Percentiles rank a stretch among this genome's conserved stretches.
phyloP scores from a whole-genome alignment of 148 eudicot species.

The Arctostaphylos glauca region DNA sequence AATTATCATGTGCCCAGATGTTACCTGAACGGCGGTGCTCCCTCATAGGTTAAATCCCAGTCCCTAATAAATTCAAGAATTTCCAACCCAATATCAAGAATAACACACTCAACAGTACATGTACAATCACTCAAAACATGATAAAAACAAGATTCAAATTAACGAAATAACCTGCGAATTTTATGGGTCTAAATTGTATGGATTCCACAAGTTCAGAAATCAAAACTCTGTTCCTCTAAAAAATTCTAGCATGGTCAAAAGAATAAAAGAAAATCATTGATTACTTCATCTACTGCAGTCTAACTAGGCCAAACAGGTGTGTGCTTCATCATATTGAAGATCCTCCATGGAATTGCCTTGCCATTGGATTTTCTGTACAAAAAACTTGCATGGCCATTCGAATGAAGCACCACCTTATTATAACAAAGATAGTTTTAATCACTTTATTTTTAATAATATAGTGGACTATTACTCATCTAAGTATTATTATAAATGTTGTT shows the following conservation, averaged over 20 bases:
- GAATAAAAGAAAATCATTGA: background rate
- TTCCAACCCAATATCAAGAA: background rate
- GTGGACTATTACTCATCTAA: no score
- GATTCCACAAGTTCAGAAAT: background rate
- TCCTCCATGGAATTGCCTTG: background rate
- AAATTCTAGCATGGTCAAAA: background rate
- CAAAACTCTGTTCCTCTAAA: background rate
- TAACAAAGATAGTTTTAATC: no score
- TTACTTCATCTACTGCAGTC: background rate
- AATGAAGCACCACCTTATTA: background rate
- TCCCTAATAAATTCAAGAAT: background rate
- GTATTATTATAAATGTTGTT: no score
- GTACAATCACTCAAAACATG: background rate
- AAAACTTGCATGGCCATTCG: background rate
- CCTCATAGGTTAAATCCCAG: no score
- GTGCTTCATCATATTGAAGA: slow-evolving; percentile 1
- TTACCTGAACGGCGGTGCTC: no score
- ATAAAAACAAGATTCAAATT: background rate
- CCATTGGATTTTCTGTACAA: background rate
- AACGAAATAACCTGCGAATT: no score
- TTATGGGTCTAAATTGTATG: background rate
- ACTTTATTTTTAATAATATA: no score
- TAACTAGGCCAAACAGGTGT: background rate
- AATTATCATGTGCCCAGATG: no score
- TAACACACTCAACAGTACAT: background rate